phyloP scores from a whole-genome alignment of 192 early-diverging fungal genomes.

The Podila horticola region DNA sequence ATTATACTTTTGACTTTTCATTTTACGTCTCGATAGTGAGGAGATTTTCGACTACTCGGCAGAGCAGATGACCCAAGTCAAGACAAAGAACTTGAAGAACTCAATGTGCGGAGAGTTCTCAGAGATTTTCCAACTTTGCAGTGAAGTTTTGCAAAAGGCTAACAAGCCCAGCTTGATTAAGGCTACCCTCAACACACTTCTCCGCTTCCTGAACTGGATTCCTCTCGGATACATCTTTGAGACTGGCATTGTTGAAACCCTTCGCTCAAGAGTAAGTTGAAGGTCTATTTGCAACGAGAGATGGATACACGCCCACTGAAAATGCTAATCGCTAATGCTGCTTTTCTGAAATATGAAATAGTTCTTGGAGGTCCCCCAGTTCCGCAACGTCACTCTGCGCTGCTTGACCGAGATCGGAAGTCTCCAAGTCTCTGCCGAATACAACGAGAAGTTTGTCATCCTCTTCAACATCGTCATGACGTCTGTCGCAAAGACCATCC shows the following conservation, averaged over 20 bases:
- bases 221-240: constrained; percentile 99
- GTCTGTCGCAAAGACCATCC: constrained; percentile 74
- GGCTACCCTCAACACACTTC: constrained; percentile 94
- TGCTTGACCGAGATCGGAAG: constrained; percentile 98
- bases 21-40: constrained; percentile 70
- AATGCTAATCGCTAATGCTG: no score
- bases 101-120: constrained; percentile 96
- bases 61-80: constrained; percentile 98
- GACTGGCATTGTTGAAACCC: constrained; percentile 86
- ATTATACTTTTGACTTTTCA: background rate
- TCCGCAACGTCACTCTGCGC: constrained; percentile 94
- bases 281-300: background rate
- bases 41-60: constrained; percentile 99
- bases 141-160: constrained; percentile 93
- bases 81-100: constrained; percentile 93
- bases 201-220: constrained; percentile 98
- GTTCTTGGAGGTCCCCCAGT: constrained; percentile 88
- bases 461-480: constrained; percentile 88
- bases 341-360: constrained; percentile 27
- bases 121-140: constrained; percentile 95
- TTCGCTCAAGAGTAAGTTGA: constrained; percentile 78
- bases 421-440: constrained; percentile 82
- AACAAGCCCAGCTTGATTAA: constrained; percentile 88
- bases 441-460: constrained; percentile 87
- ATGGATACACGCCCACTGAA: background rate